Evolutionary conservation across 2,329 filamentous ascomycete genomes (phyloP).

Genomic region (Cladosporium sp.): DNA sequence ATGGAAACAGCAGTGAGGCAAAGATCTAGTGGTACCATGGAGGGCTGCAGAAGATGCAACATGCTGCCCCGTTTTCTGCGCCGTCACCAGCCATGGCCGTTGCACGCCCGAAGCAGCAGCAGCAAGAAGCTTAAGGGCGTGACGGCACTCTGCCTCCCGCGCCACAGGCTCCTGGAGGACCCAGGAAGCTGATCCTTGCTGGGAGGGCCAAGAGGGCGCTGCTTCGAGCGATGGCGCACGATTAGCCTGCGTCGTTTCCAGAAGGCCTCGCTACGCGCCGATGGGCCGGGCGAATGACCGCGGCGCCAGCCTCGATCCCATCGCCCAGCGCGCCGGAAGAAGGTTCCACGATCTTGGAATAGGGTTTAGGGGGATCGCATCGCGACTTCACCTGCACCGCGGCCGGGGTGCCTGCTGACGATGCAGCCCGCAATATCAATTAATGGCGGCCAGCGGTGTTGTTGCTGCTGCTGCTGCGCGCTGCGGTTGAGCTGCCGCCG

Average conservation of each 20-base stretch:
- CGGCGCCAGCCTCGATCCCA: constrained; percentile 26
- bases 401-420: not conserved
- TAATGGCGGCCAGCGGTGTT: not conserved
- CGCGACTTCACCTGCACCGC: not conserved
- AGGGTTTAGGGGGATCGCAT: not conserved
- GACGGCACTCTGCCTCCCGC: constrained; percentile 11
- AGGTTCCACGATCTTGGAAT: constrained; percentile 25
- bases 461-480: too few species aligned
- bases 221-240: constrained; percentile 22
- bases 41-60: constrained; percentile 28
- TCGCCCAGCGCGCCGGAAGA: constrained; percentile 22
- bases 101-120: constrained; percentile 28
- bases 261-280: constrained; percentile 14
- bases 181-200: constrained; percentile 31
- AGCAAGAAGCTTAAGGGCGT: constrained; percentile 32
- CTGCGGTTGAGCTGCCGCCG: too few species aligned
- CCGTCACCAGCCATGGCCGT: constrained; percentile 24
- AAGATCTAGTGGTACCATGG: constrained; percentile 33
- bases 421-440: not conserved
- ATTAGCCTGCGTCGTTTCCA: constrained; percentile 19
- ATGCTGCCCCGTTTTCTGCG: constrained; percentile 25
- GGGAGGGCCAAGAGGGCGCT: constrained; percentile 23
- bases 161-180: constrained; percentile 3
- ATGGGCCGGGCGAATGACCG: constrained; percentile 17
- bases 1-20: constrained; percentile 32